Evolutionary conservation across 805 yeast genomes (phyloP), one percentile per base, ranked within the genome.

Genomic region (Priceomyces medius): DNA sequence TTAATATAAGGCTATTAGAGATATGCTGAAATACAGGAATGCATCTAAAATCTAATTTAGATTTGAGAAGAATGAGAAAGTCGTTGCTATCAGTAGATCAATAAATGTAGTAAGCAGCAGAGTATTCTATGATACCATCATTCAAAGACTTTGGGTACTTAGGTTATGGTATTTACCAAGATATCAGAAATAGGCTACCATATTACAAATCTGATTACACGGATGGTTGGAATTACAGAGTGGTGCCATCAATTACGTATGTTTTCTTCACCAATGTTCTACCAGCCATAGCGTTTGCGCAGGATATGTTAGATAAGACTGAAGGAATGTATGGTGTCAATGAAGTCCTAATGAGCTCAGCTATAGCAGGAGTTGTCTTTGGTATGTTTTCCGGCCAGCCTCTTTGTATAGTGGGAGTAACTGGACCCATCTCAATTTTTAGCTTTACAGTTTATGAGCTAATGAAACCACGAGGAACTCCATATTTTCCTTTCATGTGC

Each of bases 281-380:
- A 28, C 98, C 98, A 2, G 97, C 97, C 0, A 75, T 91, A 31
- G 97, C 98, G 0, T 91, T 91, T 71, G 95, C 97, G 0, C 97
- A 88, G 56, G 98, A 91, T 58, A 85, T 91, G 96, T 90, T 89
- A 61, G 96, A 90, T 60, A 82, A 88, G 46, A 91, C 99, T 0
- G 66, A 85, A 37, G 81, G 85, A 49, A 75, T 90, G 9, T 91
- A 88, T 54, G 99, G 99, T 3, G 85, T 93, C 3, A 93, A 91
- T 56, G 99, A 91, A 56, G 85, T 91, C 2, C 69, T 91, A 18
- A 55, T 93, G 56, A 74, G 93, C 5, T 80, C 90, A 23, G 96
- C 96, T 0, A 62, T 93, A 58, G 97, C 88, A 0, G 97, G 98
- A 0, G 75, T 90, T 4, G 81, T 87, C 1, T 91, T 93, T 67